Evolutionary conservation across 805 yeast genomes (phyloP), one percentile per base, ranked within the genome.

Genomic region (Nakazawaea wyomingensis): DNA sequence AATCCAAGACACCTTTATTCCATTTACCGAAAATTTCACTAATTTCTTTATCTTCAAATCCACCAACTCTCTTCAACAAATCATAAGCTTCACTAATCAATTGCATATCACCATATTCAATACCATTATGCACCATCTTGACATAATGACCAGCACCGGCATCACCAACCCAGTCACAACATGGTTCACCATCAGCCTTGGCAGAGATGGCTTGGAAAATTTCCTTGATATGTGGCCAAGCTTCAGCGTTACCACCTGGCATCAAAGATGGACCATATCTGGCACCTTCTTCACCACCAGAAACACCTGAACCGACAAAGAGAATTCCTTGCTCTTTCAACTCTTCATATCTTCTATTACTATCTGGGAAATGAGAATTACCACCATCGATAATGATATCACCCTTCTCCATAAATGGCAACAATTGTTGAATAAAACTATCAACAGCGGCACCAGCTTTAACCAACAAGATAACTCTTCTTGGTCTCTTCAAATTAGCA

Each of bases 281-380:
- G 59, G 99, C 99, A 78, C 99, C 99, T 69, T 91, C 99, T 74
- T 91, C 99, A 77, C 99, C 99, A 71, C 99, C 99, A 56, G 98
- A 91, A 53, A 93, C 98, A 85, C 99, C 99, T 50, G 96, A 90
- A 61, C 99, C 99, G 52, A 91, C 98, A 56, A 88, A 93, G 53
- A 79, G 72, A 62, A 90, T 82, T 34, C 96, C 98, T 76, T 91
- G 81, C 45, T 69, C 73, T 67, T 84, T 80, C 66, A 91, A 79
- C 65, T 89, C 96, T 47, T 77, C 91, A 76, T 71, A 88, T 72
- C 99, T 87, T 74, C 98, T 89, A 85, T 90, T 90, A 49, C 96
- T 68, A 73, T 91, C 99, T 68, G 96, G 96, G 93, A 83, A 91
- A 72, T 91, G 96, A 36, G 98, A 93, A 88, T 91, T 91, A 77